Percentiles rank a stretch among this genome's conserved stretches.
Conservation (phyloP, 208 protist species). For the Jaenimonas drosophilae region DNA sequence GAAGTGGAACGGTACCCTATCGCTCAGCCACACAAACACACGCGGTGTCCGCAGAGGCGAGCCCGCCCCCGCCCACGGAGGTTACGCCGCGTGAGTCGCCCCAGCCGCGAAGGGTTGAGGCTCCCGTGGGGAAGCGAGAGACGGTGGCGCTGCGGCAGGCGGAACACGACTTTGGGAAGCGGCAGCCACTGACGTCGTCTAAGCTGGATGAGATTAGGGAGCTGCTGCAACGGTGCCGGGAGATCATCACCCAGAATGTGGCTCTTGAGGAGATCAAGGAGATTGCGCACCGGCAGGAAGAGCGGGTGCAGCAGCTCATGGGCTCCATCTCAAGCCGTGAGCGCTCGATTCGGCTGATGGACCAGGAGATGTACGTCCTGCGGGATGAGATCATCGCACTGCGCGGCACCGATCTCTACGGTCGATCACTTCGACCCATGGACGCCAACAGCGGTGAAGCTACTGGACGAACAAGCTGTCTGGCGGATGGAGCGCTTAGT, state of each 20-base stretch:
- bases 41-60: neutral
- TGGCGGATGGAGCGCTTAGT: conserved; percentile 29
- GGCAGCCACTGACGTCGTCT: no score
- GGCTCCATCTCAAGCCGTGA: conserved; percentile 1
- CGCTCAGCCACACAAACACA: neutral
- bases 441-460: no score
- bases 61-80: neutral
- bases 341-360: conserved; percentile 3
- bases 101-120: neutral
- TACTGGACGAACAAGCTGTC: no score
- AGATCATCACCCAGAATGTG: conserved; percentile 13
- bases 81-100: neutral
- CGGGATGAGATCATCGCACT: conserved; percentile 12
- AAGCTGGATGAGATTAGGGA: conserved; percentile 9
- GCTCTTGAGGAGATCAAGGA: conserved; percentile 14
- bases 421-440: conserved; percentile 1
- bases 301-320: conserved; percentile 1
- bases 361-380: conserved; percentile 20
- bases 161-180: no score
- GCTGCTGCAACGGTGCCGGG: conserved; percentile 16
- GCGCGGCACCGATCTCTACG: conserved; percentile 14
- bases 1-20: neutral
- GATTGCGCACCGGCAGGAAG: conserved; percentile 23
- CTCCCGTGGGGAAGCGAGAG: neutral
- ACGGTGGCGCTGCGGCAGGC: neutral